Evolutionary conservation across 1,284 basidiomycete species (phyloP).

Genomic region (Xanthoconium separans): DNA sequence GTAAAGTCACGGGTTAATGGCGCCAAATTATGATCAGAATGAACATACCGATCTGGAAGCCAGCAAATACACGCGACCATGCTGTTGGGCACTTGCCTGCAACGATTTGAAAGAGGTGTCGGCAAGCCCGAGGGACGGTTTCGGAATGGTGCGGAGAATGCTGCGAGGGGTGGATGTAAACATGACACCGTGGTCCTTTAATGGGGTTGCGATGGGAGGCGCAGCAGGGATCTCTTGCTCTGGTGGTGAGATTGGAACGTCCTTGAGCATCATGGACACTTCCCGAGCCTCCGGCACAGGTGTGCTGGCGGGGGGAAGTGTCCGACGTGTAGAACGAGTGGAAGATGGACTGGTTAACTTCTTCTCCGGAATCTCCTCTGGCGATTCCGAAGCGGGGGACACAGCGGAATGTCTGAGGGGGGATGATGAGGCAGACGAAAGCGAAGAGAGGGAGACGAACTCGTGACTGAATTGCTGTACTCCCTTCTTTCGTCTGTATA

Average conservation of each 20-base stretch:
- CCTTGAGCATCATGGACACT: slow-evolving; percentile 51
- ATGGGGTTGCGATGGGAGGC: slow-evolving; percentile 20
- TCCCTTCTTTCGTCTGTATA: slow-evolving; percentile 46
- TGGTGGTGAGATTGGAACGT: slow-evolving; percentile 34
- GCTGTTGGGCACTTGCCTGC: slow-evolving; percentile 20
- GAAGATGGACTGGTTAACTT: slow-evolving; percentile 22
- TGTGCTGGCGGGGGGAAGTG: slow-evolving; percentile 39
- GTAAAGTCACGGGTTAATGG: slow-evolving; percentile 7
- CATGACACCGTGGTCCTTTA: slow-evolving; percentile 15
- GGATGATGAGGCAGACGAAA: neutral
- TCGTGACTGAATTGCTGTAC: slow-evolving; percentile 29
- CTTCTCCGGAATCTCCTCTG: slow-evolving; percentile 17
- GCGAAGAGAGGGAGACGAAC: slow-evolving; percentile 6
- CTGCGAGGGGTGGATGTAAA: slow-evolving; percentile 31
- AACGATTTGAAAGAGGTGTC: slow-evolving; percentile 37
- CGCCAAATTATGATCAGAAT: neutral
- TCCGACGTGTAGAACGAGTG: slow-evolving; percentile 33
- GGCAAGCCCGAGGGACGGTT: slow-evolving; percentile 27
- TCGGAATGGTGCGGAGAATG: slow-evolving; percentile 24
- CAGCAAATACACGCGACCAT: slow-evolving; percentile 30
- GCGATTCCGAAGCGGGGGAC: slow-evolving; percentile 17
- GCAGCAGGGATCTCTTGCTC: slow-evolving; percentile 37
- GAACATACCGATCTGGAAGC: slow-evolving; percentile 43
- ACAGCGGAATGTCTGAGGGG: slow-evolving; percentile 18
- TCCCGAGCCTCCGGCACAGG: slow-evolving; percentile 46